phyloP scores from a whole-genome alignment of 805 yeast species.

The Maudiozyma bulderi region DNA sequence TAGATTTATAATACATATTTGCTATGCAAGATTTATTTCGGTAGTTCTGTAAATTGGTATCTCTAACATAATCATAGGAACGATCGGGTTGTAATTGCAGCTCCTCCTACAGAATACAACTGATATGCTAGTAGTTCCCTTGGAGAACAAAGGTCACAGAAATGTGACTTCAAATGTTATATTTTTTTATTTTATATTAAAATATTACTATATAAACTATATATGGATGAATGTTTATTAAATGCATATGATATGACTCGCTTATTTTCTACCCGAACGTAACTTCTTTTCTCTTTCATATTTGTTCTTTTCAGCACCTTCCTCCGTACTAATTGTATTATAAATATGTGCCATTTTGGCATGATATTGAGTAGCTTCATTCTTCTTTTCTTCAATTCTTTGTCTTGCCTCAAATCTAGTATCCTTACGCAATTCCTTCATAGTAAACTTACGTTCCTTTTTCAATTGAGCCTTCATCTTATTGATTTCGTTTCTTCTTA shows the following conservation, averaged over 20 bases:
- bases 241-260: not conserved
- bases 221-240: slow-evolving; percentile 1
- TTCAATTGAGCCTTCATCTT: slow-evolving; percentile 80
- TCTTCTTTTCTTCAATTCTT: slow-evolving; percentile 68
- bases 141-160: too few relatives aligned
- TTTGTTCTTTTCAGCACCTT: slow-evolving; percentile 89
- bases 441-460: slow-evolving; percentile 79
- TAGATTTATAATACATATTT: too few relatives aligned
- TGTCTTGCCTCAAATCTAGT: slow-evolving; percentile 80
- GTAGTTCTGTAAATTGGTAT: too few relatives aligned
- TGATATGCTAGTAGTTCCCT: too few relatives aligned
- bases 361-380: slow-evolving; percentile 70
- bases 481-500: slow-evolving; percentile 68
- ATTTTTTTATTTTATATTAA: too few relatives aligned
- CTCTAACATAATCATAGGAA: too few relatives aligned
- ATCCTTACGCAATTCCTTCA: slow-evolving; percentile 87
- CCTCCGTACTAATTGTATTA: slow-evolving; percentile 82
- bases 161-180: too few relatives aligned
- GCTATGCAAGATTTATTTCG: too few relatives aligned
- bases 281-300: slow-evolving; percentile 78
- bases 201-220: not conserved
- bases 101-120: too few relatives aligned
- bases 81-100: too few relatives aligned
- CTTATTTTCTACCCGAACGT: slow-evolving; percentile 40
- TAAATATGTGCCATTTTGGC: slow-evolving; percentile 79